Conservation (phyloP, 768 basidiomycete genomes). For the Pisolithus sp. region DNA sequence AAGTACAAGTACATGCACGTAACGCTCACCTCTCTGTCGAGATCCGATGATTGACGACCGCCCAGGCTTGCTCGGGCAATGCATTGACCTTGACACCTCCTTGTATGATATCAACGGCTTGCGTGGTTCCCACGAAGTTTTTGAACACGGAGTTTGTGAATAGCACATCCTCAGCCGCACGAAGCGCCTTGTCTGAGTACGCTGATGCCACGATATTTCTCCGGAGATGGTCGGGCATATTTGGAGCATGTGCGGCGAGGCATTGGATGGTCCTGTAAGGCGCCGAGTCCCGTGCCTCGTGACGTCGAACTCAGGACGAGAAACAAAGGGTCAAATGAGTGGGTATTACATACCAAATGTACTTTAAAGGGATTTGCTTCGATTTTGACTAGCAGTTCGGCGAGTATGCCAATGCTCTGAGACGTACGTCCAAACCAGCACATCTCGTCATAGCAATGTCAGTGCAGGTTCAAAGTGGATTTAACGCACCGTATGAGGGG, state of each 20-base stretch:
- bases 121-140: conserved; percentile 60
- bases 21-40: conserved; percentile 46
- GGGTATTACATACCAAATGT: conserved; percentile 39
- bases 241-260: conserved; percentile 52
- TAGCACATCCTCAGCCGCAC: background rate
- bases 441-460: conserved; percentile 1
- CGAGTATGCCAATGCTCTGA: conserved; percentile 77
- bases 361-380: conserved; percentile 58
- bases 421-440: no score
- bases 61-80: conserved; percentile 67
- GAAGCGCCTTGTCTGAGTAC: conserved; percentile 6
- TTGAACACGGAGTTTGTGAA: conserved; percentile 18
- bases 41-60: conserved; percentile 69
- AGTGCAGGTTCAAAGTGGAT: background rate
- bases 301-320: background rate
- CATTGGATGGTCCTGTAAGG: conserved; percentile 61
- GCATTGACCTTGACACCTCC: conserved; percentile 74
- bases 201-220: conserved; percentile 40
- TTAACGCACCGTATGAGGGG: conserved; percentile 60
- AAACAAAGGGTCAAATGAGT: background rate
- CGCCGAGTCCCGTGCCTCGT: conserved; percentile 49
- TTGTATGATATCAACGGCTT: conserved; percentile 66
- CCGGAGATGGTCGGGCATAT: conserved; percentile 43
- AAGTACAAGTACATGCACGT: no score
- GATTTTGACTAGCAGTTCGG: conserved; percentile 58